Evolutionary conservation across 2,329 filamentous ascomycete genomes (phyloP).

Genomic region (Colletotrichum cereale): DNA sequence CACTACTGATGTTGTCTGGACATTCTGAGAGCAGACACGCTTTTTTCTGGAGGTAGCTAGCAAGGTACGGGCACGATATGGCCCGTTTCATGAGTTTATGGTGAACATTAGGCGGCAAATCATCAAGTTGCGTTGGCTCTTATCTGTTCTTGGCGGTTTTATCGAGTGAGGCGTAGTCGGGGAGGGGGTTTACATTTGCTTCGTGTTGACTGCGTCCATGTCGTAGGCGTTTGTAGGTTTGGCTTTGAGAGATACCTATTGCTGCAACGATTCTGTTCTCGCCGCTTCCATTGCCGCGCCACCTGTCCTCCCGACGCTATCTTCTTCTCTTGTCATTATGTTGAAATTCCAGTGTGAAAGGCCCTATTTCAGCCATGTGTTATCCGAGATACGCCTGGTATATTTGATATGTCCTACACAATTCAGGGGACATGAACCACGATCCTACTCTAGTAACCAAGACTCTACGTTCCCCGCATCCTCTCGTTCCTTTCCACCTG

Average conservation of each 20-base stretch:
- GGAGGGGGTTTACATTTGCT: conserved; percentile 7
- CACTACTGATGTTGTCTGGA: conserved; percentile 37
- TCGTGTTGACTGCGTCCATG: conserved; percentile 25
- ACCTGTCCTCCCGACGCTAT: not conserved
- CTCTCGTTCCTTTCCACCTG: not conserved
- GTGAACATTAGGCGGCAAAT: conserved; percentile 39
- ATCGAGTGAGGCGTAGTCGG: conserved; percentile 24
- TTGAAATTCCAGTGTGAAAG: too few species aligned
- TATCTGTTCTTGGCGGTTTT: conserved; percentile 22
- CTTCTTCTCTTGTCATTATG: not conserved
- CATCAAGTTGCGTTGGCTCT: conserved; percentile 30
- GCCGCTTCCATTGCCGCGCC: not conserved
- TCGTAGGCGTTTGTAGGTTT: conserved; percentile 38
- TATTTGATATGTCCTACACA: not conserved
- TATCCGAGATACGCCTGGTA: not conserved
- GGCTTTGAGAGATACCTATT: conserved; percentile 38
- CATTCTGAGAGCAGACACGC: conserved; percentile 28
- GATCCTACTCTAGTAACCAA: not conserved
- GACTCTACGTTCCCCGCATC: not conserved
- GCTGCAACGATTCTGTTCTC: conserved; percentile 13
- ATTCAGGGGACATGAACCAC: not conserved
- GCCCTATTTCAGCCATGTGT: not conserved
- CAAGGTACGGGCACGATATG: conserved; percentile 29
- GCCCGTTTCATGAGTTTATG: conserved; percentile 38
- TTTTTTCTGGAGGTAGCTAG: conserved; percentile 40